Percentiles rank a stretch among this genome's conserved stretches.
These are phyloP conservation scores for Metarhizium robertsii DNA, from an alignment of 2,329 filamentous ascomycete genomes.

Conservation along the genomic window DNA sequence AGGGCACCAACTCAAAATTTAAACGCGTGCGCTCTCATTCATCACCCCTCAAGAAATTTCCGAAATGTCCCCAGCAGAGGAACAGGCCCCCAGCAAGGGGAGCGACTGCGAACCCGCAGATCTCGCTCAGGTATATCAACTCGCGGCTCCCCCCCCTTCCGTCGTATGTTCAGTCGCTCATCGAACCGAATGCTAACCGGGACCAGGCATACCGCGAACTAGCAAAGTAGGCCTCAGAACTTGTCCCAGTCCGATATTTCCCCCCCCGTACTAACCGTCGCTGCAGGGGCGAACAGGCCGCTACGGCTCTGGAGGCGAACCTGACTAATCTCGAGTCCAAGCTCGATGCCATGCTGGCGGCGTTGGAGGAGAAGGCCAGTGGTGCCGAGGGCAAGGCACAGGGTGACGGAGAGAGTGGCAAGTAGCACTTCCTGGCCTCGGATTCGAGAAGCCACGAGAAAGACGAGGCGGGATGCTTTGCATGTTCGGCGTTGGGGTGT, in stretches of 20 bases:
- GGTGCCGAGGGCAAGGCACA: background rate
- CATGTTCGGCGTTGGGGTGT: too few species aligned
- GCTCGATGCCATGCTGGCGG: slow-evolving; percentile 44
- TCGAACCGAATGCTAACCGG: background rate
- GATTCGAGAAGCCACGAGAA: background rate
- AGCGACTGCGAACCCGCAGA: background rate
- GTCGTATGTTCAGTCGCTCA: background rate
- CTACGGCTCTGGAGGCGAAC: slow-evolving; percentile 41
- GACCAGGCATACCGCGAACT: slow-evolving; percentile 11
- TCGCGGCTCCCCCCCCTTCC: slow-evolving; percentile 2
- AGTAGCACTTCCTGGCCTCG: background rate
- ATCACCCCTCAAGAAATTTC: too few species aligned
- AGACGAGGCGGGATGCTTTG: too few species aligned
- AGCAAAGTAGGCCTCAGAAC: slow-evolving; percentile 8
- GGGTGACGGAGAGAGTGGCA: background rate
- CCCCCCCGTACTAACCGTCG: background rate
- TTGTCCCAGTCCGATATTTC: too few species aligned
- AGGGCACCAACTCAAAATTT: too few species aligned
- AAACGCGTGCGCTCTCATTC: too few species aligned
- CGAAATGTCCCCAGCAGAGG: background rate
- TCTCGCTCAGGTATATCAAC: background rate
- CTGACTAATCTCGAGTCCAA: slow-evolving; percentile 42
- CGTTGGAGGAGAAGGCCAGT: slow-evolving; percentile 26
- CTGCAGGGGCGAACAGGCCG: slow-evolving; percentile 44
- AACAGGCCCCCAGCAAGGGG: background rate